Evolutionary conservation across 768 basidiomycete genomes (phyloP).

Genomic region (Scleroderma bovista): DNA sequence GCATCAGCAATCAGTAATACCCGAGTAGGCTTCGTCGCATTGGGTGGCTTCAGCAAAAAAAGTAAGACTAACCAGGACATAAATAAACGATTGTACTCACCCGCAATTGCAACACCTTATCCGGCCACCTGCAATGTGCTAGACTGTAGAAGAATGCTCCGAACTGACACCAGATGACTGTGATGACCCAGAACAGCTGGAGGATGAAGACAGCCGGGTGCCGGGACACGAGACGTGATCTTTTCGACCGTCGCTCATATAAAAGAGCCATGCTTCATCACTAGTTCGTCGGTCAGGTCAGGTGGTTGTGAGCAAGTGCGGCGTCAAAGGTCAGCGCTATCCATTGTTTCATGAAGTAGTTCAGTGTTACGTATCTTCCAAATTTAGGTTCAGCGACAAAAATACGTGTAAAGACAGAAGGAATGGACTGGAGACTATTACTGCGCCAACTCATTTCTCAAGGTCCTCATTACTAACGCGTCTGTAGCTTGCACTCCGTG

Average conservation of each 20-base stretch:
- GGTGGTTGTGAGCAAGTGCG: neutral
- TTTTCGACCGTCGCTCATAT: conserved; percentile 23
- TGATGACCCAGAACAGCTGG: conserved; percentile 47
- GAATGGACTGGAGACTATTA: neutral
- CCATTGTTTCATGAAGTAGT: neutral
- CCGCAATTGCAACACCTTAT: conserved; percentile 19
- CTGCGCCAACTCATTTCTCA: conserved; percentile 37
- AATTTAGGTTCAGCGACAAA: neutral
- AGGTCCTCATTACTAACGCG: conserved; percentile 45
- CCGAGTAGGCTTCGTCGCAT: conserved; percentile 37
- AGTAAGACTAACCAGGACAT: conserved; percentile 1
- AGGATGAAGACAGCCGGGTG: conserved; percentile 37
- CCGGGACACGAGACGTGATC: conserved; percentile 23
- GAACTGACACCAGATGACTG: conserved; percentile 63
- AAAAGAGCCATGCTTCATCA: conserved; percentile 25
- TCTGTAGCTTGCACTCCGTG: conserved; percentile 36
- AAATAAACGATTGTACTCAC: conserved; percentile 18
- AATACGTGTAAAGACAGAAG: neutral
- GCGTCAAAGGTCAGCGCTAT: neutral
- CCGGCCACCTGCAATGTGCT: conserved; percentile 58
- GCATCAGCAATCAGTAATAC: conserved; percentile 68
- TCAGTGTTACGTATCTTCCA: neutral
- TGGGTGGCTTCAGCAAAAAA: conserved; percentile 10
- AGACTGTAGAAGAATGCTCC: conserved; percentile 55
- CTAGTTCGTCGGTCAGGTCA: conserved; percentile 3